Evolutionary conservation across 768 basidiomycete genomes (phyloP).

Genomic region (Heimioporus sp.): DNA sequence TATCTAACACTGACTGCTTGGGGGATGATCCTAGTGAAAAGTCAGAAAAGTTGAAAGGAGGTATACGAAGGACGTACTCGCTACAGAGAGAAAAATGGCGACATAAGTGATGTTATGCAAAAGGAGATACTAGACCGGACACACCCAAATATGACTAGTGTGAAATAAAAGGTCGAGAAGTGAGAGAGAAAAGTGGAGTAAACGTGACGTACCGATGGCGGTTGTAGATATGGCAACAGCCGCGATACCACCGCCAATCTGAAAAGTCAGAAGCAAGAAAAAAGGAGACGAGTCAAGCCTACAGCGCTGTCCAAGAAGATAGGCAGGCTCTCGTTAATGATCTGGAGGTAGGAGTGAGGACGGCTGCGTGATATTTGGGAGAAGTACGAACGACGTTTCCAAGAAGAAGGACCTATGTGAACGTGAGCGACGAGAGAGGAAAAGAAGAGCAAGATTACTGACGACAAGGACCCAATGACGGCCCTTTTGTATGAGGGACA

Average conservation of each 20-base stretch:
- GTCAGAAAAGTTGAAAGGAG: not conserved
- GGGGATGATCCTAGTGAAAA: constrained; percentile 50
- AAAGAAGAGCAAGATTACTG: constrained; percentile 11
- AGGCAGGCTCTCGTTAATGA: constrained; percentile 80
- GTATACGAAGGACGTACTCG: constrained; percentile 26
- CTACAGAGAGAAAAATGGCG: not conserved
- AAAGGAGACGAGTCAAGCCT: constrained; percentile 45
- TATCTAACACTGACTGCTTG: constrained; percentile 78
- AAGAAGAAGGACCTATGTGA: constrained; percentile 72
- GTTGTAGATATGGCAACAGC: constrained; percentile 79
- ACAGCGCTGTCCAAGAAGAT: constrained; percentile 78
- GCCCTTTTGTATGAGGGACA: constrained; percentile 56
- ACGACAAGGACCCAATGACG: constrained; percentile 96
- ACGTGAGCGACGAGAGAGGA: constrained; percentile 1
- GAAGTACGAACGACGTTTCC: constrained; percentile 74
- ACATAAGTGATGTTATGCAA: too few relatives aligned
- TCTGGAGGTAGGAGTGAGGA: constrained; percentile 38
- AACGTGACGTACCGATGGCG: constrained; percentile 39
- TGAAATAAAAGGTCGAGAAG: not conserved
- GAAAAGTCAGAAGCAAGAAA: constrained; percentile 47
- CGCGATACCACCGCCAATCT: constrained; percentile 69
- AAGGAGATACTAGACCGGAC: constrained; percentile 14
- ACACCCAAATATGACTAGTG: constrained; percentile 80
- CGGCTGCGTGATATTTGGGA: too few relatives aligned
- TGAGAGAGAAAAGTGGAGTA: not conserved